phyloP scores from a whole-genome alignment of 2,329 filamentous ascomycete species.

The Tricladium varicosporioides region DNA sequence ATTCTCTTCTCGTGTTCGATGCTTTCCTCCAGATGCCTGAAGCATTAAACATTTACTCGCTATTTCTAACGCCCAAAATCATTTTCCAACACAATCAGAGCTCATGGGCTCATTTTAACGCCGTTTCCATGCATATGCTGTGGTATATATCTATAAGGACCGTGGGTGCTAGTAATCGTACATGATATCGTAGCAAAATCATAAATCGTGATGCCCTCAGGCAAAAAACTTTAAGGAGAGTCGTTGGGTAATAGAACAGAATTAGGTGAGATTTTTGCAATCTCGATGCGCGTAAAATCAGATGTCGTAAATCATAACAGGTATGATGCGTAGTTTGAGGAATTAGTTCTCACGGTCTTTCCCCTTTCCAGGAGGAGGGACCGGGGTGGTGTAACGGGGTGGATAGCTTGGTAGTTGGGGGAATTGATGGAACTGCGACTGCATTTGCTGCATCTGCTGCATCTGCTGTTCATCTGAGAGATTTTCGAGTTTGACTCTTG shows the following conservation, averaged over 20 bases:
- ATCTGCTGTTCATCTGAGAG: conserved; percentile 19
- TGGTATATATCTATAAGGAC: conserved; percentile 28
- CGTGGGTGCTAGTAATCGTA: conserved; percentile 34
- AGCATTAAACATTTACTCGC: conserved; percentile 10
- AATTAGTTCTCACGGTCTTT: conserved; percentile 33
- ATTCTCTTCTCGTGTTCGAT: conserved; percentile 7
- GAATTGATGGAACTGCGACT: conserved; percentile 17
- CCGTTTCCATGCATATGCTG: conserved; percentile 25
- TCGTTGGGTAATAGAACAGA: conserved; percentile 22
- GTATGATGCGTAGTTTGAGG: conserved; percentile 10
- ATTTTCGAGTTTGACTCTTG: conserved; percentile 26
- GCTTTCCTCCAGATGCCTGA: conserved; percentile 2
- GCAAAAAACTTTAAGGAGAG: conserved; percentile 22
- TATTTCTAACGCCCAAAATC: conserved; percentile 14
- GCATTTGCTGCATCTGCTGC: conserved; percentile 9
- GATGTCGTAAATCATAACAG: conserved; percentile 19
- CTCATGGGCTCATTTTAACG: conserved; percentile 4
- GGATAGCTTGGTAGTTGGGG: conserved; percentile 26
- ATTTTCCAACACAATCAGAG: conserved; percentile 12
- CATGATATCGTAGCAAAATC: conserved; percentile 32
- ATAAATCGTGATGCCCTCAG: conserved; percentile 28
- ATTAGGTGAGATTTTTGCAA: conserved; percentile 24
- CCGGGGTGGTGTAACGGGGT: conserved; percentile 27
- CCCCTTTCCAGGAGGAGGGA: conserved; percentile 28
- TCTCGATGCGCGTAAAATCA: conserved; percentile 12